These are phyloP conservation scores for Allantophomopsis cytisporea DNA, from an alignment of 2,329 filamentous ascomycete genomes.

Conservation along the genomic window DNA sequence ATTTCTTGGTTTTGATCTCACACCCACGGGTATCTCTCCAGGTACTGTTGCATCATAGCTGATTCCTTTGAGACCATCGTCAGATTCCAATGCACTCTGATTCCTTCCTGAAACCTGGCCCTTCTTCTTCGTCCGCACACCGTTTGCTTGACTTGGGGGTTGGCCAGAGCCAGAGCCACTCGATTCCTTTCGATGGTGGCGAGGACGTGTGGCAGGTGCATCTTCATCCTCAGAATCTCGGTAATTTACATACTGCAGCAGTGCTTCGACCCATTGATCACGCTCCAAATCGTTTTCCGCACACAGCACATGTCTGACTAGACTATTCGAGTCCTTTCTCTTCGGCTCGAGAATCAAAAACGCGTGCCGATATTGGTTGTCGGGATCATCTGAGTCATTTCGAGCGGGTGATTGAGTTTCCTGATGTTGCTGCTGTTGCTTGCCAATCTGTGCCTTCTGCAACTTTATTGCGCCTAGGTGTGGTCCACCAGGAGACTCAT, in stretches of 20 bases:
- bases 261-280: slow-evolving; percentile 83
- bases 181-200: slow-evolving; percentile 24
- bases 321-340: slow-evolving; percentile 78
- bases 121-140: slow-evolving; percentile 29
- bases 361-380: slow-evolving; percentile 92
- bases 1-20: slow-evolving; percentile 16
- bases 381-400: slow-evolving; percentile 53
- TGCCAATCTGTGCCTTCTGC: slow-evolving; percentile 81
- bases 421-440: slow-evolving; percentile 60
- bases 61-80: slow-evolving; percentile 20
- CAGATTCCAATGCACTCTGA: slow-evolving; percentile 20
- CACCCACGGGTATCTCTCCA: slow-evolving; percentile 17
- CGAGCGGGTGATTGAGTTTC: slow-evolving; percentile 46
- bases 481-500: slow-evolving; percentile 77
- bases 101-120: slow-evolving; percentile 16
- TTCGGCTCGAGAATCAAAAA: slow-evolving; percentile 94
- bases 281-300: slow-evolving; percentile 89
- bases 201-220: slow-evolving; percentile 1
- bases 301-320: slow-evolving; percentile 88
- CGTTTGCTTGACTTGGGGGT: slow-evolving; percentile 15
- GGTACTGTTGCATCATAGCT: slow-evolving; percentile 22
- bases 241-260: slow-evolving; percentile 80
- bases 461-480: slow-evolving; percentile 92
- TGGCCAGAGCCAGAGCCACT: slow-evolving; percentile 14
- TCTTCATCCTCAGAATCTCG: slow-evolving; percentile 46